phyloP scores from a whole-genome alignment of 2,329 filamentous ascomycete species.

The Botrytis medusae region DNA sequence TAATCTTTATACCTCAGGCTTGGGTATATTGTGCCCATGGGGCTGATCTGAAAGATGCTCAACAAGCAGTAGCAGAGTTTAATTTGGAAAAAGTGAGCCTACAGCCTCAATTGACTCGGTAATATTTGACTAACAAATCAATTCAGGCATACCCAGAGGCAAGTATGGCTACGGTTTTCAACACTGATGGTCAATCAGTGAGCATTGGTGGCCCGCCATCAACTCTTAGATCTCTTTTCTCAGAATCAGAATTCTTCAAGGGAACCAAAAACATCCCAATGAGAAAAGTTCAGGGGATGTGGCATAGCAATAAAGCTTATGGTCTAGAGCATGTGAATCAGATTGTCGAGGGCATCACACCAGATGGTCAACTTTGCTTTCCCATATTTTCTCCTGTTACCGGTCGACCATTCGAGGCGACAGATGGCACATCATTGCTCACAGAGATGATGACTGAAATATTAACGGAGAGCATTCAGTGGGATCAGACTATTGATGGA shows the following conservation, averaged over 20 bases:
- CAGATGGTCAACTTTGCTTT: background rate
- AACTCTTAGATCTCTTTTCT: background rate
- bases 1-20: background rate
- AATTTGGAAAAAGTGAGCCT: background rate
- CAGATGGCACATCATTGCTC: background rate
- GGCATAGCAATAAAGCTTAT: background rate
- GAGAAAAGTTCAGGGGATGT: background rate
- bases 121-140: background rate
- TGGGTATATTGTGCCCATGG: background rate
- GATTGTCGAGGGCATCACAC: background rate
- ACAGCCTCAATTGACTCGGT: background rate
- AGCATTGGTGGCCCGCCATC: background rate
- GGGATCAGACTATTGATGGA: background rate
- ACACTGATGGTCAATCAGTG: background rate
- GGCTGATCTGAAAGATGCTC: background rate
- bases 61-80: background rate
- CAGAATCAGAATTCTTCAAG: background rate
- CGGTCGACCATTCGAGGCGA: background rate
- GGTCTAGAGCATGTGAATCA: background rate
- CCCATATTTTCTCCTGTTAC: background rate
- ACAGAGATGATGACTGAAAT: slow-evolving; percentile 1
- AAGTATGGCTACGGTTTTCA: background rate
- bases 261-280: background rate
- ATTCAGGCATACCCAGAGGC: background rate
- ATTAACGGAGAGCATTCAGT: background rate